Percentiles rank a stretch among this genome's conserved stretches.
Conservation (phyloP, 2,329 filamentous ascomycete genomes). For the Talaromyces sp. region DNA sequence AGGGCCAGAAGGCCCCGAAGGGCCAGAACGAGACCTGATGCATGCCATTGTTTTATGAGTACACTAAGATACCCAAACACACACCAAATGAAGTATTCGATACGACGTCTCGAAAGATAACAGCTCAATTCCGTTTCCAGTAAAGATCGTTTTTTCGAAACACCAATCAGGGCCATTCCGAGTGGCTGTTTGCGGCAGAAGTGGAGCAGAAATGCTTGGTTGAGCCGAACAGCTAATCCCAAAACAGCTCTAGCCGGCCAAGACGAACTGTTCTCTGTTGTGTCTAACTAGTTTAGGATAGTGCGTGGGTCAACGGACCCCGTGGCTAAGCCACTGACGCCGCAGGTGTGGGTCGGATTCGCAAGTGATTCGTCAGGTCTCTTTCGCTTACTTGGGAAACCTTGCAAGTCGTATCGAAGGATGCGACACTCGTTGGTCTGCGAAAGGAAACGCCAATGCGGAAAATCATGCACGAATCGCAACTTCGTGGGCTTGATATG, state of each 20-base stretch:
- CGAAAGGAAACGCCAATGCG: neutral
- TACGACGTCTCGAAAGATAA: constrained; percentile 1
- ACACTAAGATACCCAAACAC: neutral
- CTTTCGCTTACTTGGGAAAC: neutral
- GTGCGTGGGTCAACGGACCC: neutral
- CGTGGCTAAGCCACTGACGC: neutral
- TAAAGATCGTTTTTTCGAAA: neutral
- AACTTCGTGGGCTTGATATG: neutral
- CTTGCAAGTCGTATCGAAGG: neutral
- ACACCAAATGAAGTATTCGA: neutral
- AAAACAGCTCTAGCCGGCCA: neutral
- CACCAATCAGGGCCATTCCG: neutral
- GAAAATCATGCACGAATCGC: too few species aligned
- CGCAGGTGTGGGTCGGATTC: neutral
- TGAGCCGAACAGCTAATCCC: neutral
- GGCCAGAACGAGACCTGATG: constrained; percentile 4
- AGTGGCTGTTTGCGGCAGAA: neutral
- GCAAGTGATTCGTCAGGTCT: constrained; percentile 7
- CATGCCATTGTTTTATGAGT: neutral
- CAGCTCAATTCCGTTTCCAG: neutral
- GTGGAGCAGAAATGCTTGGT: neutral
- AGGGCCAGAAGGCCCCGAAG: neutral
- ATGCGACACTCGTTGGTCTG: neutral
- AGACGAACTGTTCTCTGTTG: constrained; percentile 6
- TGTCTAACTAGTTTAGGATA: neutral